Percentiles rank a stretch among this genome's conserved stretches.
These are phyloP conservation scores for Aureobasidium subglaciale DNA, from an alignment of 2,329 filamentous ascomycete species.

Conservation along the genomic window DNA sequence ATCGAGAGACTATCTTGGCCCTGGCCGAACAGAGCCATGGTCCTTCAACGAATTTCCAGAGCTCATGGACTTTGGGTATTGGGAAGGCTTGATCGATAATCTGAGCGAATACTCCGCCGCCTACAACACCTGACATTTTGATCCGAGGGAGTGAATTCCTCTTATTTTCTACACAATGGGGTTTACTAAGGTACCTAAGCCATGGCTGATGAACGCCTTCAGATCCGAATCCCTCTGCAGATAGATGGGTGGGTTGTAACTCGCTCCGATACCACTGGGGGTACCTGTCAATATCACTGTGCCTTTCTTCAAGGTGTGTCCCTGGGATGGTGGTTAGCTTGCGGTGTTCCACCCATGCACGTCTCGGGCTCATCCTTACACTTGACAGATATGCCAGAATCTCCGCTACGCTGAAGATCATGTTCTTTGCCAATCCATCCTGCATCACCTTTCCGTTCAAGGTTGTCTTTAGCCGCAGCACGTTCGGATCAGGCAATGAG, in stretches of 20 bases:
- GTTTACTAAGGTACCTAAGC: not conserved
- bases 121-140: not conserved
- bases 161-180: not conserved
- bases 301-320: constrained; percentile 38
- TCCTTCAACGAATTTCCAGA: not conserved
- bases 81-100: not conserved
- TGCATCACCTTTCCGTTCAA: constrained; percentile 46
- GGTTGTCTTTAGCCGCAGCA: constrained; percentile 39
- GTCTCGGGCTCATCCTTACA: no score
- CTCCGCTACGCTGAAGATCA: constrained; percentile 33
- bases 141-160: no score
- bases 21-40: not conserved
- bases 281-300: constrained; percentile 47
- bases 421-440: constrained; percentile 31
- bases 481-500: constrained; percentile 38
- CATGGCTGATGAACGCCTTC: not conserved
- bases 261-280: constrained; percentile 29
- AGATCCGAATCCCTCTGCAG: not conserved
- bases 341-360: no score
- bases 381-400: constrained; percentile 41
- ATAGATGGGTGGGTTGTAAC: not conserved
- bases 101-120: not conserved
- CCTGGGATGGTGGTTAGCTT: no score
- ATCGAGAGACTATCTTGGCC: no score
- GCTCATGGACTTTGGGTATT: not conserved